These are phyloP conservation scores for Hanseniaspora gamundiae DNA, from an alignment of 1,139 yeast genomes.

Conservation along the genomic window DNA sequence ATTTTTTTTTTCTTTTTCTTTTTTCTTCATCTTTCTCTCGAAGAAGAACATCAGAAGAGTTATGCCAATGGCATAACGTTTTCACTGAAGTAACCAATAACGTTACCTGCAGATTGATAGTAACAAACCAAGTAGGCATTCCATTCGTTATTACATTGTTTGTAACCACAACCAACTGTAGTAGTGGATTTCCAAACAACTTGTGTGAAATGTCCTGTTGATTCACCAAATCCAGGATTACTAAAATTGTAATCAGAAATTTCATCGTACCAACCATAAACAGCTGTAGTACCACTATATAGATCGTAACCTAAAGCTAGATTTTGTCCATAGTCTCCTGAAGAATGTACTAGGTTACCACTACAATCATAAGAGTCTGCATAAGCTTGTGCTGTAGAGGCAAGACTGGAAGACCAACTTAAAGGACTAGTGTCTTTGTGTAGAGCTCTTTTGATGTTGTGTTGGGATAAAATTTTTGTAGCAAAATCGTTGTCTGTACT, in stretches of 20 bases:
- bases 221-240: slow-evolving; percentile 29
- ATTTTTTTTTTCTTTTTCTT: too few relatives aligned
- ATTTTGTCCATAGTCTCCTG: slow-evolving; percentile 78
- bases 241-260: slow-evolving; percentile 44
- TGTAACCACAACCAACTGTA: slow-evolving; percentile 64
- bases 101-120: slow-evolving; percentile 52
- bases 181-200: slow-evolving; percentile 67
- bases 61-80: slow-evolving; percentile 20
- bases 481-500: slow-evolving; percentile 20
- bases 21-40: not conserved
- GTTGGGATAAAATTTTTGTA: slow-evolving; percentile 38
- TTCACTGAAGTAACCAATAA: slow-evolving; percentile 29
- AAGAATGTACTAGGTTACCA: slow-evolving; percentile 58
- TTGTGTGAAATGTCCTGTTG: slow-evolving; percentile 73
- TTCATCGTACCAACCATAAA: slow-evolving; percentile 79
- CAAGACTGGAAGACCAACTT: slow-evolving; percentile 53
- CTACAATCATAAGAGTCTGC: slow-evolving; percentile 63
- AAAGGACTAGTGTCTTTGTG: slow-evolving; percentile 47
- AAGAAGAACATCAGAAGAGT: too few relatives aligned
- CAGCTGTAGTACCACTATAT: slow-evolving; percentile 37
- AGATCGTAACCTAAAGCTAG: slow-evolving; percentile 57
- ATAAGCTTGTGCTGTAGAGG: slow-evolving; percentile 55
- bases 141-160: slow-evolving; percentile 34
- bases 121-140: slow-evolving; percentile 49
- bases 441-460: slow-evolving; percentile 54